phyloP scores from a whole-genome alignment of 78 protist genomes.

The Dictyostelium brefeldianum region DNA sequence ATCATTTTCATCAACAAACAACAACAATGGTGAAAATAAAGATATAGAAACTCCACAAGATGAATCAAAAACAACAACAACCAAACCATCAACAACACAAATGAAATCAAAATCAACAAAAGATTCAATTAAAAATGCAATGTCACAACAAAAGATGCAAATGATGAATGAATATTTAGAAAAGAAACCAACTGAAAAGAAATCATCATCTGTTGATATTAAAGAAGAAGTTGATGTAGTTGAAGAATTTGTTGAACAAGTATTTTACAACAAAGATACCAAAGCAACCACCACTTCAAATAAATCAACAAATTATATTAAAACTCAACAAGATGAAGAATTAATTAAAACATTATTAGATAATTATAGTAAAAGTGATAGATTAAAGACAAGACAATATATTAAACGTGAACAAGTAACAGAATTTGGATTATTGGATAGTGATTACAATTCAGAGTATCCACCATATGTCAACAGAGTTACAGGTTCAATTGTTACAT shows the following conservation, averaged over 20 bases:
- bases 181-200: too few relatives aligned
- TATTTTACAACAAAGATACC: background rate
- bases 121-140: background rate
- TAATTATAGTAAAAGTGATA: background rate
- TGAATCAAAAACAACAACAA: background rate
- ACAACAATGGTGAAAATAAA: background rate
- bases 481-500: background rate
- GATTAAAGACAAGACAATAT: background rate
- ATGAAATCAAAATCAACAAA: background rate
- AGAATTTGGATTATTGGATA: background rate
- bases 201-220: background rate
- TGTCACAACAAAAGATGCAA: background rate
- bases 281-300: background rate
- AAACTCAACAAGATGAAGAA: background rate
- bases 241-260: background rate
- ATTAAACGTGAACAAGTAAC: background rate
- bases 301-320: background rate
- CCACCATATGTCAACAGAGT: slow-evolving; percentile 13
- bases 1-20: background rate
- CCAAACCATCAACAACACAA: background rate
- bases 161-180: background rate
- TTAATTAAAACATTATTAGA: background rate
- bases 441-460: background rate
- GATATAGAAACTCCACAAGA: background rate
- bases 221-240: background rate